A percentile compares a stretch with the other conserved stretches of the same genome.
phyloP scores from a whole-genome alignment of 495 filamentous ascomycete genomes.

The Xylaria longipes region DNA sequence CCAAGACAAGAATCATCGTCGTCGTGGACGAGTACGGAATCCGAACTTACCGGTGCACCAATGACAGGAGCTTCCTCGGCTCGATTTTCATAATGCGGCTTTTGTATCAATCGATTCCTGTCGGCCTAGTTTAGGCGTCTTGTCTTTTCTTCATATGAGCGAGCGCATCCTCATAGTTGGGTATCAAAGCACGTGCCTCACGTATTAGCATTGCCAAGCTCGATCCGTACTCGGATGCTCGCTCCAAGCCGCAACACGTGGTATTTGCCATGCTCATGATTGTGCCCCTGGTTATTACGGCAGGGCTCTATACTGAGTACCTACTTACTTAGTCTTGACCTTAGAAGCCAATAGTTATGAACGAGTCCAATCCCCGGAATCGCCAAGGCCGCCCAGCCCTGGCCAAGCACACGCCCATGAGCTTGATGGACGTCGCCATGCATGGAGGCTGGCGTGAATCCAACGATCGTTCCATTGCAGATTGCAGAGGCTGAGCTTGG shows the following conservation, averaged over 20 bases:
- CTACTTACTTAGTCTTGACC: too few relatives aligned
- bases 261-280: not conserved
- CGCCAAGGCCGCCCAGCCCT: conserved; percentile 7
- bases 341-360: not conserved
- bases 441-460: conserved; percentile 7
- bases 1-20: not conserved
- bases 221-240: not conserved
- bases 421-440: conserved; percentile 11
- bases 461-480: not conserved
- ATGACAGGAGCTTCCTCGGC: not conserved
- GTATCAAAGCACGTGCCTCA: conserved; percentile 6
- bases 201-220: not conserved
- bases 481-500: conserved; percentile 15
- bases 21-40: not conserved
- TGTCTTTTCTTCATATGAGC: not conserved
- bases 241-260: not conserved
- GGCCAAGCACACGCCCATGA: not conserved
- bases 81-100: not conserved
- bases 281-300: not conserved
- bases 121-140: not conserved
- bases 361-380: conserved; percentile 1
- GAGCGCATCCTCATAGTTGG: not conserved
- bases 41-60: conserved; percentile 7
- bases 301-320: not conserved
- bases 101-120: not conserved